Evolutionary conservation across 2,329 filamentous ascomycete genomes (phyloP).

Genomic region (Colletotrichum echinochloae): DNA sequence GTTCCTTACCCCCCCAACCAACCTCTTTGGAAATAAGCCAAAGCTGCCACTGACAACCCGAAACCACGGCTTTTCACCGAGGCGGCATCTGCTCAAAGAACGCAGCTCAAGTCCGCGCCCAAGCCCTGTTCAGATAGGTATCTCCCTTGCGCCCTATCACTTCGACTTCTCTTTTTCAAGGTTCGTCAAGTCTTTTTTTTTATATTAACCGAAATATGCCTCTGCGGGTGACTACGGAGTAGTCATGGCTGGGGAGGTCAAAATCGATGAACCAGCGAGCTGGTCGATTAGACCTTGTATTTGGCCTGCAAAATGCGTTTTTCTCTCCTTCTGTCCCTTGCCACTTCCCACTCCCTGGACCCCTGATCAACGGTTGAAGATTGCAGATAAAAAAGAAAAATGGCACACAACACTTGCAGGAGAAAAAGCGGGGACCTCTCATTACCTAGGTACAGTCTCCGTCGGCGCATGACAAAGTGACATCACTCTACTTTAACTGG

Average conservation of each 20-base stretch:
- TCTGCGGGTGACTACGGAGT: neutral
- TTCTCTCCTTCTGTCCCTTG: neutral
- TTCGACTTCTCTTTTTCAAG: neutral
- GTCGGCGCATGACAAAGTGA: slow-evolving; percentile 17
- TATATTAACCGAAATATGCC: no score
- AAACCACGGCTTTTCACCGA: slow-evolving; percentile 38
- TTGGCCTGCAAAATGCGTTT: neutral
- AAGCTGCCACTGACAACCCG: slow-evolving; percentile 23
- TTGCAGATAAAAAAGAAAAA: neutral
- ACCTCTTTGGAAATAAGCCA: slow-evolving; percentile 28
- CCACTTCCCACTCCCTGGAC: slow-evolving; percentile 20
- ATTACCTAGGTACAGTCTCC: neutral
- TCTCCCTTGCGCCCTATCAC: slow-evolving; percentile 1
- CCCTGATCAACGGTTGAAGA: slow-evolving; percentile 24
- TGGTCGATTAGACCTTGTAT: neutral
- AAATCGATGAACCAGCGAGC: slow-evolving; percentile 8
- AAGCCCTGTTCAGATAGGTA: slow-evolving; percentile 17
- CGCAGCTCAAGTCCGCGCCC: slow-evolving; percentile 7
- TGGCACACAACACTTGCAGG: slow-evolving; percentile 33
- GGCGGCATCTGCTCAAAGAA: slow-evolving; percentile 23
- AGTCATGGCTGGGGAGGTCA: neutral
- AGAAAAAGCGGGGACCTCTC: slow-evolving; percentile 29
- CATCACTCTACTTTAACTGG: slow-evolving; percentile 26
- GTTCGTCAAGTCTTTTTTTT: neutral
- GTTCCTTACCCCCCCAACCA: slow-evolving; percentile 24